These are phyloP conservation scores for Colletotrichum musicola DNA, from an alignment of 2,329 filamentous ascomycete genomes.

Conservation along the genomic window DNA sequence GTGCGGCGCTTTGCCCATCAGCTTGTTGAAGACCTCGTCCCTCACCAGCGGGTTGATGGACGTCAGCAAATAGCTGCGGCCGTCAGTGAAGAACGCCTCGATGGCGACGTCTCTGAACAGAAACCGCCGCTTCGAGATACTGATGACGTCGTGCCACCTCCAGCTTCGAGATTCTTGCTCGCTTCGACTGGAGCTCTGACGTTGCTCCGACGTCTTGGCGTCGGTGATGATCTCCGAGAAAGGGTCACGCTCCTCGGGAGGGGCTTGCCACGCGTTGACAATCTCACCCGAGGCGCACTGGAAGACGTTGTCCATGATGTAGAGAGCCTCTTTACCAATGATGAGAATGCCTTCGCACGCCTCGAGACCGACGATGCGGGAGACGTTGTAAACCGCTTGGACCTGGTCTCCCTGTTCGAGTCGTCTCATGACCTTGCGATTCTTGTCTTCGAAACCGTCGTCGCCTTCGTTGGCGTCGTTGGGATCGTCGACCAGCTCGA, in stretches of 20 bases:
- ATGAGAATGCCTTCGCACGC: slow-evolving; percentile 95
- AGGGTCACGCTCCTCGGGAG: slow-evolving; percentile 90
- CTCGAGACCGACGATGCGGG: slow-evolving; percentile 92
- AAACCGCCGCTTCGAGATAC: slow-evolving; percentile 94
- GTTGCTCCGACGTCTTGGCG: slow-evolving; percentile 72
- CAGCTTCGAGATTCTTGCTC: slow-evolving; percentile 91
- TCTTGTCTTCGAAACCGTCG: slow-evolving; percentile 94
- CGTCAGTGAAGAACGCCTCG: slow-evolving; percentile 98
- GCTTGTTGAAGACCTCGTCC: slow-evolving; percentile 83
- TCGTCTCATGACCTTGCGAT: slow-evolving; percentile 96
- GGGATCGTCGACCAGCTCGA: slow-evolving; percentile 94
- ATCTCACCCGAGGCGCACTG: slow-evolving; percentile 96
- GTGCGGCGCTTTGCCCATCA: slow-evolving; percentile 84
- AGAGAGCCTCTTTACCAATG: slow-evolving; percentile 90
- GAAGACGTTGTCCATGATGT: slow-evolving; percentile 97
- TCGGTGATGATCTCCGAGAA: slow-evolving; percentile 95
- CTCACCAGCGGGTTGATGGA: slow-evolving; percentile 79
- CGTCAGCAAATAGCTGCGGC: slow-evolving; percentile 92
- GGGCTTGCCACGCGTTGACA: slow-evolving; percentile 95
- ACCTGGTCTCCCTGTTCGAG: slow-evolving; percentile 92
- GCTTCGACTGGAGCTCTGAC: slow-evolving; percentile 64
- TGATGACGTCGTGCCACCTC: slow-evolving; percentile 95
- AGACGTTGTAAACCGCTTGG: slow-evolving; percentile 94
- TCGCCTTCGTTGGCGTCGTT: slow-evolving; percentile 82
- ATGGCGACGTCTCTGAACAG: slow-evolving; percentile 95